phyloP scores from a whole-genome alignment of 1,139 yeast genomes.

The Blastobotrys petasosporus region DNA sequence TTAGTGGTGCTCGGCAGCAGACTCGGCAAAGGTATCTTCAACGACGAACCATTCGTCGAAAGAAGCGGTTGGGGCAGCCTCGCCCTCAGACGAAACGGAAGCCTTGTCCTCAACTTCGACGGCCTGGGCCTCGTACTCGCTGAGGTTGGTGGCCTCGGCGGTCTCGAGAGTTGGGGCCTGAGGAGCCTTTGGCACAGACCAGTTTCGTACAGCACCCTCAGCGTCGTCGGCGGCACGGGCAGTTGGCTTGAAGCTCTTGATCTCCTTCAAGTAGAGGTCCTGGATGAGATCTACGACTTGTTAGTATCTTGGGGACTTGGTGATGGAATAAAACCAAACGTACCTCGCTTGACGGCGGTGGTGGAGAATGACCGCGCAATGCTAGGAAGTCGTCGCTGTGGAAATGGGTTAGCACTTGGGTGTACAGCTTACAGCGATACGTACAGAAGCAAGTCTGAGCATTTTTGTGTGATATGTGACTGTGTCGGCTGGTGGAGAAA shows the following conservation, averaged over 20 bases:
- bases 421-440: not conserved
- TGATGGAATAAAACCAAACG: slow-evolving; percentile 1
- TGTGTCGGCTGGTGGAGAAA: not conserved
- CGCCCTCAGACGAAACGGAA: slow-evolving; percentile 40
- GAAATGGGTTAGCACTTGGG: not conserved
- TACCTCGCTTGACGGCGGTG: slow-evolving; percentile 19
- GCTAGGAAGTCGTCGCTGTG: slow-evolving; percentile 10
- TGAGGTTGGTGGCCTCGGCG: slow-evolving; percentile 63
- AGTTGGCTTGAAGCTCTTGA: slow-evolving; percentile 83
- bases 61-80: slow-evolving; percentile 38
- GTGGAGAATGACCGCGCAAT: slow-evolving; percentile 23
- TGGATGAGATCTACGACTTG: slow-evolving; percentile 53
- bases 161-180: slow-evolving; percentile 66
- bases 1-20: slow-evolving; percentile 56
- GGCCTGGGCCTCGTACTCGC: slow-evolving; percentile 64
- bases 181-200: slow-evolving; percentile 75
- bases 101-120: slow-evolving; percentile 61
- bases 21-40: slow-evolving; percentile 42
- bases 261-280: slow-evolving; percentile 81
- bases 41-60: slow-evolving; percentile 50
- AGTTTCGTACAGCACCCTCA: slow-evolving; percentile 72
- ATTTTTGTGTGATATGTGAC: slow-evolving; percentile 6
- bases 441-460: slow-evolving; percentile 15
- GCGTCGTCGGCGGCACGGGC: slow-evolving; percentile 68
- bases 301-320: not conserved